Percentiles rank a stretch among this genome's conserved stretches.
phyloP scores from a whole-genome alignment of 768 basidiomycete genomes.

The Suillus clintonianus region DNA sequence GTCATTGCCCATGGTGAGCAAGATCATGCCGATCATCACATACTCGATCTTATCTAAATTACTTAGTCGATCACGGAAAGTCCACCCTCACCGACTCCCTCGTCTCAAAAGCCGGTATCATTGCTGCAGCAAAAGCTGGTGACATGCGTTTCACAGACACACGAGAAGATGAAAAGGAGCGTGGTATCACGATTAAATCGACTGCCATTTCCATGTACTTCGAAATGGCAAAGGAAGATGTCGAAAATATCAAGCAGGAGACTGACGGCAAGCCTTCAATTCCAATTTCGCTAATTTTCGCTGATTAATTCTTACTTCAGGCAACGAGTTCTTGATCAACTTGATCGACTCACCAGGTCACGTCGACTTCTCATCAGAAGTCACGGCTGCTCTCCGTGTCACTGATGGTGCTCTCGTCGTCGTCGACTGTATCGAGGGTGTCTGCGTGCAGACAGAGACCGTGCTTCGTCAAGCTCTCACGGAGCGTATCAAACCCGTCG shows the following conservation, averaged over 20 bases:
- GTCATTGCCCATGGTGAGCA: conserved; percentile 85
- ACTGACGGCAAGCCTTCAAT: conserved; percentile 66
- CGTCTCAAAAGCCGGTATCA: conserved; percentile 99
- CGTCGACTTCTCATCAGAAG: conserved; percentile 94
- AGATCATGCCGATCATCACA: conserved; percentile 9
- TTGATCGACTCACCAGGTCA: conserved; percentile 99
- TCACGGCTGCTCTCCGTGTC: conserved; percentile 98
- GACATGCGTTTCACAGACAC: conserved; percentile 98
- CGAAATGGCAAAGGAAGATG: conserved; percentile 88
- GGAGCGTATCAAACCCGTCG: conserved; percentile 99
- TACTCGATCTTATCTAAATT: conserved; percentile 19
- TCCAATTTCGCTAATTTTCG: conserved; percentile 10
- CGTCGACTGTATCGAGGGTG: conserved; percentile 99
- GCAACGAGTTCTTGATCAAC: conserved; percentile 98
- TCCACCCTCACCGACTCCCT: conserved; percentile 99
- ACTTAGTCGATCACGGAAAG: conserved; percentile 97
- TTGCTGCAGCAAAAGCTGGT: conserved; percentile 91
- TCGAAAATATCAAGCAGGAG: conserved; percentile 88
- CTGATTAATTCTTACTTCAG: conserved; percentile 36
- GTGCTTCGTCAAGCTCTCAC: conserved; percentile 95
- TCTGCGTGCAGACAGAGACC: conserved; percentile 99
- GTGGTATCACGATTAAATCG: conserved; percentile 99
- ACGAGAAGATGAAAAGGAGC: conserved; percentile 97
- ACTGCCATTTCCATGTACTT: conserved; percentile 99
- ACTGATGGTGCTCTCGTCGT: conserved; percentile 99